Base-by-base conservation (phyloP, 257 asterid genomes). In the Cinchona pubescens region DNA sequence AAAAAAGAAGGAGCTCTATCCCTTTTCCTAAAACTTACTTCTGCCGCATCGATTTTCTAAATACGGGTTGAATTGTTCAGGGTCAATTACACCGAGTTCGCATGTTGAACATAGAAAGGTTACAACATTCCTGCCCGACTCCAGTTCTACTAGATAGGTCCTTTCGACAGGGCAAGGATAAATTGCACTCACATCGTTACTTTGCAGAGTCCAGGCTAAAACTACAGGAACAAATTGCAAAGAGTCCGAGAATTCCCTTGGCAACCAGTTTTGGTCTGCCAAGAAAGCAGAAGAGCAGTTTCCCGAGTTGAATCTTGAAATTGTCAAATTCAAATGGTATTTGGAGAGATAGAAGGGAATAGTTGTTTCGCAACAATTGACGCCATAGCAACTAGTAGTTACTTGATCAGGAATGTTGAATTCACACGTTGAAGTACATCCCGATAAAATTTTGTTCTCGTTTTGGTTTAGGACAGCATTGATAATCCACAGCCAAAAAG, bases 401-500 rank as follows among this genome's bases (percentile, higher is more conserved):
- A 25, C 60, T 5, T 37, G 3, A n/a, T n/a, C n/a, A 1, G 45
- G 37, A 7, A 23, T 61, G 19, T 12, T 10, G 55, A 48, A 48
- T 48, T 48, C 35, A 27, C 77, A 78, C 5, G 67, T 62, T 18
- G 78, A 64, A 32, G 77, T 51, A 45, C 81, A 78, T 5, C 81
- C 78, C 2, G 77, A 51, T 29, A 78, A 32, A 34, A 49, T 21
- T 7, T 23, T 61, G 51, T 14, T 6, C 25, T 63, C 56, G 11
- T 63, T 40, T 40, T 30, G 45, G 49, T 63, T 37, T 21, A 48
- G 13, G 13, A 71, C 46, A 18, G 67, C 77, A 42, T 78, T 78
- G n/a, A n/a, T n/a, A n/a, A n/a, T 2, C 81, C 81, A 43, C 78
- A 78, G 6, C 78, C 81, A 37, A 51, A 75, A 72, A 78, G 34